Conservation (phyloP, 2,329 filamentous ascomycete genomes). For the Coniochaeta sp. region DNA sequence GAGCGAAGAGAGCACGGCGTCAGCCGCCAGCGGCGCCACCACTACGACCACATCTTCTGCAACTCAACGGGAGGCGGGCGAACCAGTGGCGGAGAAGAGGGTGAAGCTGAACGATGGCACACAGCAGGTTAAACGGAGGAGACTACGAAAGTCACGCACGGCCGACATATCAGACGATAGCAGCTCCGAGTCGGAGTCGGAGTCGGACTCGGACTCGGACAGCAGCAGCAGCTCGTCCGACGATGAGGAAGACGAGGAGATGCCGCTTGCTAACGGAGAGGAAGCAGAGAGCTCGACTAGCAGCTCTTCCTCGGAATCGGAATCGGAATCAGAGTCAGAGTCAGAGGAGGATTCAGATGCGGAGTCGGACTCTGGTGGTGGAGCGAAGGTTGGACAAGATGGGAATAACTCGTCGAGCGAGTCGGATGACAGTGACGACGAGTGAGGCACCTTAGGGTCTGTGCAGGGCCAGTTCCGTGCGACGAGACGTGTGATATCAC, state of each 20-base stretch:
- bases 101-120: slow-evolving; percentile 38
- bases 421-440: background rate
- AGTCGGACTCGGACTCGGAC: slow-evolving; percentile 11
- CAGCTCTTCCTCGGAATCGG: slow-evolving; percentile 17
- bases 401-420: background rate
- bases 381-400: background rate
- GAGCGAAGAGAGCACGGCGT: slow-evolving; percentile 28
- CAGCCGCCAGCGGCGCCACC: slow-evolving; percentile 18
- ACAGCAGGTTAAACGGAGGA: slow-evolving; percentile 38
- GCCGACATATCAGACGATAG: slow-evolving; percentile 32
- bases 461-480: background rate
- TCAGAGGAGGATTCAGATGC: background rate
- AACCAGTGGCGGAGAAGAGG: slow-evolving; percentile 16
- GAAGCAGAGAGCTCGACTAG: slow-evolving; percentile 13
- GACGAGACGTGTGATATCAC: background rate
- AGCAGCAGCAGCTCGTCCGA: slow-evolving; percentile 11
- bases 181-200: slow-evolving; percentile 28
- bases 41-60: slow-evolving; percentile 18
- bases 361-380: background rate
- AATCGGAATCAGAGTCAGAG: slow-evolving; percentile 9
- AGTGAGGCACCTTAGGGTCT: background rate
- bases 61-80: slow-evolving; percentile 10
- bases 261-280: slow-evolving; percentile 7
- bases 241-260: slow-evolving; percentile 16
- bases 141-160: slow-evolving; percentile 43